Evolutionary conservation across 257 asterid species (phyloP), one percentile per base, ranked within the genome.

Genomic region (Gentiana straminea): DNA sequence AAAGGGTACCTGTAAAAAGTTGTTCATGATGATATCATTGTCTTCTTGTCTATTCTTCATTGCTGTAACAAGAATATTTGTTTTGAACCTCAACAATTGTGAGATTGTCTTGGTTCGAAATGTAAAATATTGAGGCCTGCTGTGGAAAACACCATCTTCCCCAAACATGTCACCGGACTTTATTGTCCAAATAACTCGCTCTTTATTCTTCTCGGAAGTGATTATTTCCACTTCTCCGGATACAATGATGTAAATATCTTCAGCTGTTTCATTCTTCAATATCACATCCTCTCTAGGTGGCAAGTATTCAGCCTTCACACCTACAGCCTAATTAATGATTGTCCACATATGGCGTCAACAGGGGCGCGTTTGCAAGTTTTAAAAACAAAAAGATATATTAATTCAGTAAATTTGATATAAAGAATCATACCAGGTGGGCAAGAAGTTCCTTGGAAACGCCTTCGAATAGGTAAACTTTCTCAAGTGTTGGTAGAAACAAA

Each of bases 251-350:
- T 91, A 91, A 4, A 91, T 57, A 66, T 91, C 96, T 3, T 91
- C 95, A 0, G 96, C 76, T 4, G 92, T 71, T 73, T 87, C 96
- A 11, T 91, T 84, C 67, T 83, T 92, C 73, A 82, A 64, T 51
- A 87, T 74, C 4, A 91, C 94, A 60, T 91, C 98, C 81, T 91
- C 96, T 69, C 95, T 77, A 11, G 98, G 96, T 0, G 98, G 96
- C n/a, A 84, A 68, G n/a, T 84, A 91, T 49, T 91, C 98, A 0
- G 98, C 96, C 61, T 76, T 87, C 83, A 84, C 77, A 49, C 83
- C 94, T 8, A 92, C 76, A 43, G 86, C 92, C 97, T 88, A 86
- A 39, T 65, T 49, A 62, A 48, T 24, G 49, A 41, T 41, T 24
- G 24, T 24, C 24, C 24, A 24, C 24, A 0, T 24, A 24, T 24